Base-by-base conservation (phyloP, 2,329 filamentous ascomycete species). In the Aspergillus unguis region DNA sequence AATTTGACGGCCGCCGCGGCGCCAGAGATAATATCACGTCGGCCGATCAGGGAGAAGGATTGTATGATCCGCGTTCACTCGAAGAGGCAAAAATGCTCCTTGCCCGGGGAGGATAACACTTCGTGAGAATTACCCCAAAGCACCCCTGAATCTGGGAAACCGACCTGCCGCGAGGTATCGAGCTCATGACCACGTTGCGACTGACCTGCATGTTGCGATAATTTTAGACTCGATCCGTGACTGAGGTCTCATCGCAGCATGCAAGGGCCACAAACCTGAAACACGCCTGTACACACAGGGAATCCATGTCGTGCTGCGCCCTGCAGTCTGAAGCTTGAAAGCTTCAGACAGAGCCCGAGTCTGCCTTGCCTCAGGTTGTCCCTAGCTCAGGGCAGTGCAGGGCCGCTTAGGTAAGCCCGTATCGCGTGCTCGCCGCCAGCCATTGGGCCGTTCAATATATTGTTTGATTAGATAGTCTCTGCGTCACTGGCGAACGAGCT, bases 301-400 rank as follows among this genome's bases (percentile, higher is more conserved):
- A 42, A 44, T 44, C 32, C 33, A 32, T 37, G 38, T 33, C 25
- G 8, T 43, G 42, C 51, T 53, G 51, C 51, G 51, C 51, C 51
- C 43, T 50, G 51, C 42, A 47, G 46, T 49, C 48, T 17, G 17
- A 17, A 17, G 17, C 17, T 17, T 17, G 17, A 17, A 53, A 50
- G 42, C 46, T 49, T 53, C 36, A 31, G 23, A 33, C 36, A 36
- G 23, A 43, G 42, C 33, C 6, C 35, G 31, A 53, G 37, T 53
- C 51, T 53, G 51, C 51, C 51, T 50, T 50, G 51, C 35, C 46
- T 32, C 29, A 53, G 46, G 46, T 35, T 44, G 25, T 26, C 35
- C 27, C 35, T 17, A 32, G 42, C 28, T 29, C 28, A 31, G 17
- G 48, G 48, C 42, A 45, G 41, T 45, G 44, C 42, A 45, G 41